These are phyloP conservation scores for Kodamaea jinghongensis DNA, from an alignment of 805 yeast genomes.

Conservation along the genomic window DNA sequence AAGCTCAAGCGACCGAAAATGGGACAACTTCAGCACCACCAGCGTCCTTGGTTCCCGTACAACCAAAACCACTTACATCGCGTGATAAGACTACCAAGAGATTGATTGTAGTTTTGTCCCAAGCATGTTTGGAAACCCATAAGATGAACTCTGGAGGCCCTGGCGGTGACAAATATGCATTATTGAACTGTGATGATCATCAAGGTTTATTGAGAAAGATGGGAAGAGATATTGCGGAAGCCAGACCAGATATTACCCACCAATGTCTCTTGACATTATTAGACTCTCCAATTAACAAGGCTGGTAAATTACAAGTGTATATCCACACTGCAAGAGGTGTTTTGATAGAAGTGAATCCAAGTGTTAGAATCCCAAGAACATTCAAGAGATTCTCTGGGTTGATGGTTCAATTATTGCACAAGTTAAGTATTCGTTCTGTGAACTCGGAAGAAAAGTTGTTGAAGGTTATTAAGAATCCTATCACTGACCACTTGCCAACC, in stretches of 20 bases:
- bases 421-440: constrained; percentile 88
- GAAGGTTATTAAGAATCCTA: constrained; percentile 94
- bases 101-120: constrained; percentile 89
- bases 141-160: constrained; percentile 75
- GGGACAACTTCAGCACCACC: constrained; percentile 23
- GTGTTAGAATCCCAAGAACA: constrained; percentile 96
- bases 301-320: constrained; percentile 94
- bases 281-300: constrained; percentile 98
- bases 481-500: constrained; percentile 93
- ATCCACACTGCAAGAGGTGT: constrained; percentile 95
- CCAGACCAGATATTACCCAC: constrained; percentile 98
- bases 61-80: constrained; percentile 77
- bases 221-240: constrained; percentile 97
- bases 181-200: constrained; percentile 96
- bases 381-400: constrained; percentile 96
- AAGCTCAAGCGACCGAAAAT: constrained; percentile 21
- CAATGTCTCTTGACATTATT: constrained; percentile 91
- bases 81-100: constrained; percentile 85
- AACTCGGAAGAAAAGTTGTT: constrained; percentile 92
- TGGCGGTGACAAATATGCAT: constrained; percentile 85
- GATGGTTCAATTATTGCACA: constrained; percentile 95
- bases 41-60: constrained; percentile 83
- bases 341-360: constrained; percentile 91
- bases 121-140: constrained; percentile 94
- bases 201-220: constrained; percentile 92